These are phyloP conservation scores for Madurella mycetomatis DNA, from an alignment of 2,329 filamentous ascomycete species.

Conservation along the genomic window DNA sequence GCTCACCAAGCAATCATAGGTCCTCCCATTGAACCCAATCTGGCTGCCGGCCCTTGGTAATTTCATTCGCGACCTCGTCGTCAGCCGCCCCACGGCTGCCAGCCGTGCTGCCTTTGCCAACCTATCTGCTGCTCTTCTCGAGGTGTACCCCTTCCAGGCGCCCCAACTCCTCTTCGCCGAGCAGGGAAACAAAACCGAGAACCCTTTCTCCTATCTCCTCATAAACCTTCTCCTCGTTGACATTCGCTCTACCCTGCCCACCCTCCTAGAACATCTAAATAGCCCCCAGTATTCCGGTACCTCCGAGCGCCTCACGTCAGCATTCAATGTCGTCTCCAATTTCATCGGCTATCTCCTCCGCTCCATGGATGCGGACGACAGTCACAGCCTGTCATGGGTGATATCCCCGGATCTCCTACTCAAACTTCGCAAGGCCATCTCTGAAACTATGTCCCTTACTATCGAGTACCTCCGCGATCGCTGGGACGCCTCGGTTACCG, in stretches of 20 bases:
- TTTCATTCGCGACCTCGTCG: conserved; percentile 51
- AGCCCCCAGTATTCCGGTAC: conserved; percentile 46
- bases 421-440: conserved; percentile 55
- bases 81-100: conserved; percentile 49
- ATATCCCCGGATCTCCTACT: conserved; percentile 57
- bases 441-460: conserved; percentile 58
- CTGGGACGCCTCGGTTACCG: conserved; percentile 64
- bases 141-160: conserved; percentile 46
- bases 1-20: conserved; percentile 31
- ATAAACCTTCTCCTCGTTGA: conserved; percentile 63
- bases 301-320: conserved; percentile 53
- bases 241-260: conserved; percentile 58
- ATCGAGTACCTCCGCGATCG: conserved; percentile 64
- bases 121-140: conserved; percentile 53
- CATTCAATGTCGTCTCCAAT: conserved; percentile 58
- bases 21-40: conserved; percentile 44
- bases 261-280: conserved; percentile 55
- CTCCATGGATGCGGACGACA: conserved; percentile 45
- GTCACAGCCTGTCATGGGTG: conserved; percentile 33
- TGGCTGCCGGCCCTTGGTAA: conserved; percentile 49
- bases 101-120: conserved; percentile 57
- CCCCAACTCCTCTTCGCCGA: conserved; percentile 51
- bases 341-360: conserved; percentile 56
- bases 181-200: conserved; percentile 32
- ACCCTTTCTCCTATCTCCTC: conserved; percentile 58